Conservation (phyloP, 129 eudicot species). For the Mikania micrantha region DNA sequence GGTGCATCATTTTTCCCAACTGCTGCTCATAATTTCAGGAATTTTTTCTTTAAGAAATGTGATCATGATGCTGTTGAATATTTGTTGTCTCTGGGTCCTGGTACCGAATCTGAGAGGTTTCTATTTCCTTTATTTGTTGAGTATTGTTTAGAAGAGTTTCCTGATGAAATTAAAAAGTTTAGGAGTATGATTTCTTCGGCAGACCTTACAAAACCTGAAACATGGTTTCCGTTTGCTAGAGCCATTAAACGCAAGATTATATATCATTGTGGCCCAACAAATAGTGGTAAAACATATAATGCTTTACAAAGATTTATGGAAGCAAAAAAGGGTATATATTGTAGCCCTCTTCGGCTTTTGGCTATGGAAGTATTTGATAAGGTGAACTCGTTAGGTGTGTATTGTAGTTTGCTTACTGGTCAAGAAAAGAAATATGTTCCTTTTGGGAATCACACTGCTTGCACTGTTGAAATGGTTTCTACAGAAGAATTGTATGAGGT, state of each 20-base stretch:
- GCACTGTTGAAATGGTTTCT: conserved; percentile 97
- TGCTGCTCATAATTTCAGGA: conserved; percentile 47
- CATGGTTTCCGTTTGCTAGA: conserved; percentile 98
- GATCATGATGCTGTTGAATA: conserved; percentile 36
- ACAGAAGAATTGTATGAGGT: conserved; percentile 79
- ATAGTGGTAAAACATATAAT: conserved; percentile 96
- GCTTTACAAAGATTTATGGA: conserved; percentile 93
- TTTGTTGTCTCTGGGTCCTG: conserved; percentile 57
- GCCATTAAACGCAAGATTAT: conserved; percentile 88
- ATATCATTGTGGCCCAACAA: conserved; percentile 97
- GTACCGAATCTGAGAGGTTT: conserved; percentile 59
- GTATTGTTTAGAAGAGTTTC: conserved; percentile 66
- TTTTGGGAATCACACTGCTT: conserved; percentile 75
- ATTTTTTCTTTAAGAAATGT: conserved; percentile 46
- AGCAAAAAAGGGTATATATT: conserved; percentile 81
- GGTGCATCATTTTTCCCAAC: conserved; percentile 69
- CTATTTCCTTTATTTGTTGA: conserved; percentile 87
- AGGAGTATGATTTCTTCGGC: conserved; percentile 71
- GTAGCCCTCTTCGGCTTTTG: conserved; percentile 95
- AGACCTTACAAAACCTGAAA: conserved; percentile 84
- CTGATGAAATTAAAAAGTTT: conserved; percentile 70
- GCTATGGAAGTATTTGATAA: conserved; percentile 98
- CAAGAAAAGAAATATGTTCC: conserved; percentile 89
- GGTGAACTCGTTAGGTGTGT: conserved; percentile 76
- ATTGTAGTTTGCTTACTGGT: conserved; percentile 87